phyloP scores from a whole-genome alignment of 805 yeast species.

The Saccharomycopsis malanga region DNA sequence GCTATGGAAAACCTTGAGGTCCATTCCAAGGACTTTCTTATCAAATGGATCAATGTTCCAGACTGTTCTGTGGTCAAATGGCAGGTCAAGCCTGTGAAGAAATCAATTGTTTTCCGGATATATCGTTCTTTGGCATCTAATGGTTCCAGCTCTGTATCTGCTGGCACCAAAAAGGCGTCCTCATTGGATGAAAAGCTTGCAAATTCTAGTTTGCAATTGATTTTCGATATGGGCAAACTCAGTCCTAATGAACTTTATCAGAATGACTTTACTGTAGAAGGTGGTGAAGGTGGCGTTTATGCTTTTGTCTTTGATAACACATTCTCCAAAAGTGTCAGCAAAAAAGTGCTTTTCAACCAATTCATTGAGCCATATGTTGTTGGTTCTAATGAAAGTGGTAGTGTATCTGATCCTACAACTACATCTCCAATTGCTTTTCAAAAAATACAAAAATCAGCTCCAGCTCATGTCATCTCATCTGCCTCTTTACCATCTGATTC shows the following conservation, averaged over 20 bases:
- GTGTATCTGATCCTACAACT: background rate
- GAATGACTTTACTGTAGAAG: constrained; percentile 30
- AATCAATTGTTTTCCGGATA: constrained; percentile 39
- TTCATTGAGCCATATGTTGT: constrained; percentile 24
- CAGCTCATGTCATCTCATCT: background rate
- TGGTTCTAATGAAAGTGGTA: background rate
- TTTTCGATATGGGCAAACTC: constrained; percentile 17
- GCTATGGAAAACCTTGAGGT: constrained; percentile 88
- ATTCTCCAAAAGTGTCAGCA: constrained; percentile 76
- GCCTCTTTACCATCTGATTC: background rate
- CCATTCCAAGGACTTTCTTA: constrained; percentile 80
- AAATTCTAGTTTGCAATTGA: constrained; percentile 10
- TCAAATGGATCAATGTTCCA: constrained; percentile 84
- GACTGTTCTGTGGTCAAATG: constrained; percentile 61
- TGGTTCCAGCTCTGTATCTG: background rate
- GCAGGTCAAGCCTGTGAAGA: constrained; percentile 74
- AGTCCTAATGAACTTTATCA: constrained; percentile 22
- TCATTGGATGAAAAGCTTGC: constrained; percentile 16
- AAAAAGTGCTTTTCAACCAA: constrained; percentile 66
- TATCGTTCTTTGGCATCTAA: constrained; percentile 1
- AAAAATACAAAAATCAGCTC: background rate
- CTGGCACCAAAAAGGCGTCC: background rate
- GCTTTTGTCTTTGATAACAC: constrained; percentile 93
- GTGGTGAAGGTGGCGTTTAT: constrained; percentile 57
- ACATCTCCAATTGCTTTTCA: background rate